Conservation (phyloP, 331 rosid genomes). For the Rhamnella rubrinervis region DNA sequence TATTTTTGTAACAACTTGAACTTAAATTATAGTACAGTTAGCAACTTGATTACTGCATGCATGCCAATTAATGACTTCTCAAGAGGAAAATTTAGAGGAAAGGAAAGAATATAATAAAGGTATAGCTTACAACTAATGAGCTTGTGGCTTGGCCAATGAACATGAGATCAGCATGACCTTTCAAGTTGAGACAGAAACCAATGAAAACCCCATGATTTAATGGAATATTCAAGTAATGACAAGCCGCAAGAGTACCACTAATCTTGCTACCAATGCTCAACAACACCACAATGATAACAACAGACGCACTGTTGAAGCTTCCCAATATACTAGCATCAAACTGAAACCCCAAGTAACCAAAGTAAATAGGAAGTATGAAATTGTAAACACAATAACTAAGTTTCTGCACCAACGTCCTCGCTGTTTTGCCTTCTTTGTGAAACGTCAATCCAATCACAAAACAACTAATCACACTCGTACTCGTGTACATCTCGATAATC, state of each 20-base stretch:
- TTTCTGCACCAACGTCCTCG: conserved; percentile 72
- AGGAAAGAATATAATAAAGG: not conserved
- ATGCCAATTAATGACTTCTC: too few species aligned
- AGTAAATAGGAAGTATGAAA: conserved; percentile 75
- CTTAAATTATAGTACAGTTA: not conserved
- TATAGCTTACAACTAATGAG: conserved; percentile 47
- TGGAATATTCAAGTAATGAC: conserved; percentile 66
- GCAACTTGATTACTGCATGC: too few species aligned
- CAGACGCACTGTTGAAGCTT: conserved; percentile 5
- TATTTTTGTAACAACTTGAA: not conserved
- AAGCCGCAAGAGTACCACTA: conserved; percentile 63
- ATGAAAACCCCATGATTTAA: conserved; percentile 66
- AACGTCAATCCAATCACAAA: conserved; percentile 60
- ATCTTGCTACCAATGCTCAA: conserved; percentile 72
- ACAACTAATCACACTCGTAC: conserved; percentile 61
- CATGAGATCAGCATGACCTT: conserved; percentile 85
- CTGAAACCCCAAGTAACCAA: conserved; percentile 85
- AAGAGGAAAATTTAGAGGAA: too few species aligned
- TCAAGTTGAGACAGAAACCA: conserved; percentile 72
- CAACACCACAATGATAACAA: conserved; percentile 45
- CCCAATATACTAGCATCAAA: conserved; percentile 45
- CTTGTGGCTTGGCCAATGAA: conserved; percentile 70
- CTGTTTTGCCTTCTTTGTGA: conserved; percentile 85
- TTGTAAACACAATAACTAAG: conserved; percentile 74
- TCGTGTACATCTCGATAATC: conserved; percentile 51